Base-by-base conservation (phyloP, 1,139 yeast species). In the Geotrichum reessii region DNA sequence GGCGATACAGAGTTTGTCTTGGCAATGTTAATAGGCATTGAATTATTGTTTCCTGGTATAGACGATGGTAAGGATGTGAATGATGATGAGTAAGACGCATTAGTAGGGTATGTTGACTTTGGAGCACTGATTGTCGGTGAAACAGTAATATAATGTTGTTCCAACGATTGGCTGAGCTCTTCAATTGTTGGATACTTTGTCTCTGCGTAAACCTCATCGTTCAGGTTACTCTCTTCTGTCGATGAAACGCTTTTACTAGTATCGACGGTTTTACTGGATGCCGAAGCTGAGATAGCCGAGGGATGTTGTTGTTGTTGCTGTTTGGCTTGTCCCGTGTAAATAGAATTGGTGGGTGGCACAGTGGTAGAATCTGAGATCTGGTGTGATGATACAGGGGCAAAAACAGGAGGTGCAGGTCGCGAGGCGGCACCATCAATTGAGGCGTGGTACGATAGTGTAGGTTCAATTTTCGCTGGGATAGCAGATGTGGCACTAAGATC, bases 161-260 rank as follows among this genome's bases (percentile, higher is more conserved):
- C 69, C 52, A 69, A 54, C 17, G 64, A 62, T 52, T 59, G 59
- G 17, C 71, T 67, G 52, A 73, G 67, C 55, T 71, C 75, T 57
- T 72, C 76, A 25, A 73, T 69, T 0, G 74, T 65, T 3, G 75
- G 76, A 62, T 63, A 73, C 52, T 72, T 61, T 14, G 64, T 52
- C 21, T 63, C 65, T 9, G 67, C 63, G 17, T 64, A 64, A 17
- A 60, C 66, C 46, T 62, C 49, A 17, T 57, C 62, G 24, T 64
- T 64, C 53, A 60, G n/a, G 47, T 55, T 9, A 50, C 37, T 33
- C 50, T 47, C 27, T 51, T 60, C 55, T 44, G 47, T 17, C 2
- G 51, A 25, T 11, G 51, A 33, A 14, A 33, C 25, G 53, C 42
- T 50, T 11, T 50, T 2, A 31, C 56, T 31, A 19, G 55, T 33